These are phyloP conservation scores for Vicia sativa DNA, from an alignment of 306 rosid genomes.

Conservation along the genomic window DNA sequence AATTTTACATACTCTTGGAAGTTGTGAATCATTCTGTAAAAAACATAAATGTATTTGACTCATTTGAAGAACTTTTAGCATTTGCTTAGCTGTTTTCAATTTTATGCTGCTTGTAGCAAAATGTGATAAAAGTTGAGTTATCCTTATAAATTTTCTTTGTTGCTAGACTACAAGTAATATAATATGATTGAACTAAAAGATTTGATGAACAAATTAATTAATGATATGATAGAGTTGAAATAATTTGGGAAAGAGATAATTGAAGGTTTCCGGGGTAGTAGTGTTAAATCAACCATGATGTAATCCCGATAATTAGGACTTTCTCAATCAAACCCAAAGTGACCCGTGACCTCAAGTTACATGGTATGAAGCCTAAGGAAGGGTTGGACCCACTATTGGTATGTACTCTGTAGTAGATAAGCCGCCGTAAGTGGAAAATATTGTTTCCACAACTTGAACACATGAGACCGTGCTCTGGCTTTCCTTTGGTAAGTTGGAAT, in stretches of 20 bases:
- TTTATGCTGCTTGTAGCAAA: not conserved
- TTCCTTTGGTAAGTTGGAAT: conserved; percentile 18
- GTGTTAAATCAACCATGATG: conserved; percentile 20
- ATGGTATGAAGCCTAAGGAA: not conserved
- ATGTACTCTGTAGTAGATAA: conserved; percentile 6
- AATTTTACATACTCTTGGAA: not conserved
- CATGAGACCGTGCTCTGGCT: not conserved
- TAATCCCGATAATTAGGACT: conserved; percentile 3
- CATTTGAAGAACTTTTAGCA: not conserved
- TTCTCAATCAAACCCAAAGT: not conserved
- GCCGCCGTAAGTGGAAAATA: not conserved
- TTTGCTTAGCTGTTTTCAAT: not conserved
- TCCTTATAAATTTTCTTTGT: conserved; percentile 10
- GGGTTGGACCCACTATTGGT: conserved; percentile 10
- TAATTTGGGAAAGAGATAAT: not conserved
- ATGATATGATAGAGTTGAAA: conserved; percentile 7
- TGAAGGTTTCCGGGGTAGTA: not conserved
- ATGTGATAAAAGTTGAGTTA: conserved; percentile 9
- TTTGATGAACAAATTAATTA: conserved; percentile 21
- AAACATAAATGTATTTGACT: not conserved
- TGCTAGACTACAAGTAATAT: conserved; percentile 19
- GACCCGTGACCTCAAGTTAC: not conserved
- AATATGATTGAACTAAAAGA: conserved; percentile 22
- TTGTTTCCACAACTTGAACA: conserved; percentile 13
- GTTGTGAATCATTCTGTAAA: not conserved